These are phyloP conservation scores for Hypomyces rosellus DNA, from an alignment of 2,329 filamentous ascomycete species.

Conservation along the genomic window DNA sequence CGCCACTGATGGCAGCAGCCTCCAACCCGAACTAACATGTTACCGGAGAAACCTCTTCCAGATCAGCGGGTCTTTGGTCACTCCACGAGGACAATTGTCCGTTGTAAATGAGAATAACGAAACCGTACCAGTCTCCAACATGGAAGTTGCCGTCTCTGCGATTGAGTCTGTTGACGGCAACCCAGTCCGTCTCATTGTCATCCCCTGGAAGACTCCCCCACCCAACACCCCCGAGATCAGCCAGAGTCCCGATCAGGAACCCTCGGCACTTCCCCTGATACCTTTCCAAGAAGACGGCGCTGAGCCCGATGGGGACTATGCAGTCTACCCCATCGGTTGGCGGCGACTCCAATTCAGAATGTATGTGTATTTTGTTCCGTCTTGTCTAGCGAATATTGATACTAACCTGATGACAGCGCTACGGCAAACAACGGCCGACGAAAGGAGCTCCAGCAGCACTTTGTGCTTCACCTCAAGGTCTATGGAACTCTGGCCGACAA, in stretches of 20 bases:
- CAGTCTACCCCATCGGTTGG: conserved; percentile 90
- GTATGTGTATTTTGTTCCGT: conserved; percentile 33
- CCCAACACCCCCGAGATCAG: conserved; percentile 65
- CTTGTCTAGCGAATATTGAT: not conserved
- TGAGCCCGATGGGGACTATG: conserved; percentile 68
- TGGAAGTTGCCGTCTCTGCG: conserved; percentile 84
- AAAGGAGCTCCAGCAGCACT: conserved; percentile 95
- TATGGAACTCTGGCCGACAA: conserved; percentile 78
- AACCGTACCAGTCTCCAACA: conserved; percentile 70
- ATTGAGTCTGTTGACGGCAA: conserved; percentile 94
- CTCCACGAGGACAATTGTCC: conserved; percentile 70
- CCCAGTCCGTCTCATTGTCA: conserved; percentile 86
- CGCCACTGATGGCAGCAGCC: conserved; percentile 47
- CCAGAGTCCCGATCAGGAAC: conserved; percentile 72
- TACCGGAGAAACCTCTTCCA: conserved; percentile 95
- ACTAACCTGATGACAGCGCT: conserved; percentile 46
- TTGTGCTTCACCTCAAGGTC: conserved; percentile 82
- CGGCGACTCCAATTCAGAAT: conserved; percentile 87
- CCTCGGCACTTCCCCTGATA: conserved; percentile 70
- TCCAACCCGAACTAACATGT: conserved; percentile 83
- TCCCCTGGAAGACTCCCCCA: conserved; percentile 94
- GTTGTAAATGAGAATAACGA: conserved; percentile 80
- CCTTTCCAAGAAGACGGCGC: conserved; percentile 56
- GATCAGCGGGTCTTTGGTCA: conserved; percentile 81
- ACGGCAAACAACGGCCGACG: conserved; percentile 93